Conservation (phyloP, 1,284 basidiomycete genomes). For the Tilletia setariae region DNA sequence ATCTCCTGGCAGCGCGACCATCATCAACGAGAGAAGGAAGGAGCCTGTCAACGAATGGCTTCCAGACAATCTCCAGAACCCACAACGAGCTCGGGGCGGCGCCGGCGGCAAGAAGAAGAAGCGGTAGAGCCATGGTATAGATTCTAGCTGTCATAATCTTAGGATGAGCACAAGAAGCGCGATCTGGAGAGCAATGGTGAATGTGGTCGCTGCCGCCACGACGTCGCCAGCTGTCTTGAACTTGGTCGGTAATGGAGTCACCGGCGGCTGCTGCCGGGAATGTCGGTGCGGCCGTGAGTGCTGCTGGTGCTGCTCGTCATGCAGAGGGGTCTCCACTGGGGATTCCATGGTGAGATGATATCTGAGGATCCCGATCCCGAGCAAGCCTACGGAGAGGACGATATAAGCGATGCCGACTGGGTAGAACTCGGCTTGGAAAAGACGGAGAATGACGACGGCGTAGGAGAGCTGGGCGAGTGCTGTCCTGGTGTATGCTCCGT, state of each 20-base stretch:
- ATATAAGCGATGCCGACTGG: constrained; percentile 24
- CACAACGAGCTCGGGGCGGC: not conserved
- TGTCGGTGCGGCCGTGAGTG: not conserved
- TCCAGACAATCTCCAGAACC: constrained; percentile 7
- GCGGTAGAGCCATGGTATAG: too few species aligned
- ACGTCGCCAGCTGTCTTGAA: constrained; percentile 4
- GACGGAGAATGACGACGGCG: constrained; percentile 68
- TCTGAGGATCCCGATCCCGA: not conserved
- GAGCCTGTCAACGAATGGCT: constrained; percentile 27
- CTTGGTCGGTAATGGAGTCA: not conserved
- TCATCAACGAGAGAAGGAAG: constrained; percentile 16
- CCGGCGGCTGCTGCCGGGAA: not conserved
- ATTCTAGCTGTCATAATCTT: not conserved
- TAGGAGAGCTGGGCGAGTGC: constrained; percentile 73
- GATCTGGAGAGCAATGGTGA: constrained; percentile 10
- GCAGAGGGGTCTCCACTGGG: not conserved
- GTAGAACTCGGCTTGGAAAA: constrained; percentile 60
- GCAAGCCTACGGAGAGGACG: not conserved
- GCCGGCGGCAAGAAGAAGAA: constrained; percentile 15
- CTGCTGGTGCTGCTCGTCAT: not conserved
- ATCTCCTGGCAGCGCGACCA: constrained; percentile 17
- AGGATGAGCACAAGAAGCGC: constrained; percentile 10
- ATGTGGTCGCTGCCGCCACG: constrained; percentile 1
- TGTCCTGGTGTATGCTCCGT: constrained; percentile 74
- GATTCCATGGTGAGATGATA: constrained; percentile 15